A percentile compares a stretch with the other conserved stretches of the same genome.
Evolutionary conservation across 2,329 filamentous ascomycete species (phyloP).

Genomic region (Blastomyces gilchristii): DNA sequence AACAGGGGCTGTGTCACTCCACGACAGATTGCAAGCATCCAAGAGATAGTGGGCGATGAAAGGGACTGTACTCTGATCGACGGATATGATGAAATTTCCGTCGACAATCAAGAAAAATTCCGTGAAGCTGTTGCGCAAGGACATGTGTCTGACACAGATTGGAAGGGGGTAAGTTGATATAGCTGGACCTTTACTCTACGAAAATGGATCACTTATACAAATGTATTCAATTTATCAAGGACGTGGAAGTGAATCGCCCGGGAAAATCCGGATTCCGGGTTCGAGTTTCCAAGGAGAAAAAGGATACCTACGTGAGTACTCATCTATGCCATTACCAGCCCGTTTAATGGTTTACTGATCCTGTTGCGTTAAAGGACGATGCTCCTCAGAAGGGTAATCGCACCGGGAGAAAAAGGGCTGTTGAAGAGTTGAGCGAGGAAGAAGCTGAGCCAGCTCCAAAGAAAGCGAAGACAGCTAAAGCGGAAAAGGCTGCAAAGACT

Average conservation of each 20-base stretch:
- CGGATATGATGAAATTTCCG: constrained; percentile 66
- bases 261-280: constrained; percentile 55
- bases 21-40: constrained; percentile 55
- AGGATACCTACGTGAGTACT: background rate
- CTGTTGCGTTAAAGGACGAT: constrained; percentile 22
- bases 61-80: constrained; percentile 59
- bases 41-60: constrained; percentile 41
- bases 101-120: constrained; percentile 63
- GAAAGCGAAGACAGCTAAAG: constrained; percentile 13
- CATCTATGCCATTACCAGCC: constrained; percentile 5
- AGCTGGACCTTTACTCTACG: constrained; percentile 12
- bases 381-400: constrained; percentile 27
- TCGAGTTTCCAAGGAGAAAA: constrained; percentile 27
- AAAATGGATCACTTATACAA: background rate
- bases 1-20: constrained; percentile 82
- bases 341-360: constrained; percentile 8
- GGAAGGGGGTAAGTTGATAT: constrained; percentile 61
- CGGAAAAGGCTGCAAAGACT: constrained; percentile 14
- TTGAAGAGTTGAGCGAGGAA: constrained; percentile 12
- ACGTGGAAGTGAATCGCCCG: constrained; percentile 61
- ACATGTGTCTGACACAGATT: constrained; percentile 75
- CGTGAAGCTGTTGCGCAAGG: constrained; percentile 61
- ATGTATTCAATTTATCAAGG: constrained; percentile 40
- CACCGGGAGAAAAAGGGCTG: constrained; percentile 27
- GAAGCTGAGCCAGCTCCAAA: constrained; percentile 15